Conservation (phyloP, 1,284 basidiomycete species). For the Fistulinella staudtii region DNA sequence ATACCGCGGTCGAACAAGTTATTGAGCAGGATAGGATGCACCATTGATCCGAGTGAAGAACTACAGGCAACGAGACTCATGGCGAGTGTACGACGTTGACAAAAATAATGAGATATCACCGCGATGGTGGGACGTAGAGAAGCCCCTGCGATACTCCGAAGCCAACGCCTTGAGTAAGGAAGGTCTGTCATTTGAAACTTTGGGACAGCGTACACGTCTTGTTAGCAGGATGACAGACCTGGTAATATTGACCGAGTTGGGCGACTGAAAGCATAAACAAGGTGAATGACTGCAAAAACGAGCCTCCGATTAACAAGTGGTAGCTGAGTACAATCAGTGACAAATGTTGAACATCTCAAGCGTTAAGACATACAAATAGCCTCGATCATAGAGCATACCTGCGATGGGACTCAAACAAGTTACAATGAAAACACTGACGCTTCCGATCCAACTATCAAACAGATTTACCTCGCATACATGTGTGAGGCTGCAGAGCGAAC, state of each 20-base stretch:
- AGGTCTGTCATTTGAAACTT: slow-evolving; percentile 21
- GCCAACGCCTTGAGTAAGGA: slow-evolving; percentile 35
- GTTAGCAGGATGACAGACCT: slow-evolving; percentile 10
- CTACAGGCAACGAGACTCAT: slow-evolving; percentile 35
- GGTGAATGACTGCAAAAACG: slow-evolving; percentile 22
- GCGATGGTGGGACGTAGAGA: slow-evolving; percentile 31
- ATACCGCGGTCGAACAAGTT: slow-evolving; percentile 30
- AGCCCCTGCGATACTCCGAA: slow-evolving; percentile 32
- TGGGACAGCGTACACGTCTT: neutral
- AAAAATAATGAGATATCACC: slow-evolving; percentile 36
- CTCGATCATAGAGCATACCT: slow-evolving; percentile 26
- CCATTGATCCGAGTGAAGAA: slow-evolving; percentile 32
- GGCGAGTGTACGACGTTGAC: slow-evolving; percentile 30
- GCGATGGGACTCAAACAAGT: slow-evolving; percentile 10
- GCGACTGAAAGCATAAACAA: slow-evolving; percentile 32
- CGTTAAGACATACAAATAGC: slow-evolving; percentile 29
- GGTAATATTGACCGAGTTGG: slow-evolving; percentile 25
- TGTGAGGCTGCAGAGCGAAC: slow-evolving; percentile 3
- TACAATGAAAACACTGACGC: slow-evolving; percentile 21
- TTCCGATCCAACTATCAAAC: slow-evolving; percentile 30
- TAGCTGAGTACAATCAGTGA: slow-evolving; percentile 24
- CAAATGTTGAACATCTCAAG: neutral
- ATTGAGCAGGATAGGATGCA: slow-evolving; percentile 40
- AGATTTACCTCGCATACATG: neutral
- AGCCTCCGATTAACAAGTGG: slow-evolving; percentile 26